phyloP scores from a whole-genome alignment of 2,329 filamentous ascomycete genomes.

The Pestalotiopsis sp. region DNA sequence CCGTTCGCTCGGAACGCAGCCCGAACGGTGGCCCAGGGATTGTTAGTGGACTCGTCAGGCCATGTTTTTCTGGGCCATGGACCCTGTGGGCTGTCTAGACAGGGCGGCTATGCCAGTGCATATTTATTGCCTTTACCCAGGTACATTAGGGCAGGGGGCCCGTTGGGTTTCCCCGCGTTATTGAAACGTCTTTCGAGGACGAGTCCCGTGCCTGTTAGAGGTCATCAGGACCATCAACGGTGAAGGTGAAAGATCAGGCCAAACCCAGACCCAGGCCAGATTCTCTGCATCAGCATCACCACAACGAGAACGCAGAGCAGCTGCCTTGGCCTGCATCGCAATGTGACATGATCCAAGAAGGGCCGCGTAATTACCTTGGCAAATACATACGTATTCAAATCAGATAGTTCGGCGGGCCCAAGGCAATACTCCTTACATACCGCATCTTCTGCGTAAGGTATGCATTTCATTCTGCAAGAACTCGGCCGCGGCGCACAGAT shows the following conservation, averaged over 20 bases:
- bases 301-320: not conserved
- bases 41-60: not conserved
- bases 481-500: not conserved
- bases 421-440: not conserved
- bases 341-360: not conserved
- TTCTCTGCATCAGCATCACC: not conserved
- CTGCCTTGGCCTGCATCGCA: not conserved
- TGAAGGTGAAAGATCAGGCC: not conserved
- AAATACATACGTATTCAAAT: not conserved
- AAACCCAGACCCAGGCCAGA: too few species aligned
- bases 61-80: not conserved
- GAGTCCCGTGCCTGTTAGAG: not conserved
- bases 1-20: constrained; percentile 4
- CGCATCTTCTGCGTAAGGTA: not conserved
- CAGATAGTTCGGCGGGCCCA: not conserved
- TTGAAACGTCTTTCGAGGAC: not conserved
- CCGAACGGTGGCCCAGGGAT: constrained; percentile 3
- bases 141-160: not conserved
- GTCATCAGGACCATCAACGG: not conserved
- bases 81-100: not conserved
- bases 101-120: not conserved
- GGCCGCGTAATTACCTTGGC: not conserved
- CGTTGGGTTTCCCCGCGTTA: not conserved
- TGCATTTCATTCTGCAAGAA: not conserved
- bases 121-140: not conserved